phyloP scores from a whole-genome alignment of 306 rosid species.

The Quercus ilex region DNA sequence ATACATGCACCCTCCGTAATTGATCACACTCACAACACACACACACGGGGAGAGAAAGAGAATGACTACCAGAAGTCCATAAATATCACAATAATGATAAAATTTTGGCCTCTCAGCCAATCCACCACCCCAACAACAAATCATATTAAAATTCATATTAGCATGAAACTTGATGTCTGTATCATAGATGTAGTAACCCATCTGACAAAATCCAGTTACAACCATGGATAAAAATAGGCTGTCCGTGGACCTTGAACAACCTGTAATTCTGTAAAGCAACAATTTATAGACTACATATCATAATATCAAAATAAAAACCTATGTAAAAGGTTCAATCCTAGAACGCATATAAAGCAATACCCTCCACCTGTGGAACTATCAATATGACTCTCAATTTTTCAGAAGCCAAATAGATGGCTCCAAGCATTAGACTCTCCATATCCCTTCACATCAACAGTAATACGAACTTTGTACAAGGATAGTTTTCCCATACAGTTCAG shows the following conservation, averaged over 20 bases:
- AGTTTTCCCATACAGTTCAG: constrained; percentile 98
- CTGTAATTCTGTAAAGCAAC: constrained; percentile 28
- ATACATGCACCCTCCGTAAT: no score
- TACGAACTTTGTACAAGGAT: constrained; percentile 60
- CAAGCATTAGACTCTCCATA: constrained; percentile 87
- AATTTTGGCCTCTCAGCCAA: constrained; percentile 92
- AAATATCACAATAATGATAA: constrained; percentile 79
- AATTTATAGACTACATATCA: constrained; percentile 12
- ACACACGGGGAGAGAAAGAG: background rate
- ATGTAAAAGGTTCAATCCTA: background rate
- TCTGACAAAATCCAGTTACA: constrained; percentile 97
- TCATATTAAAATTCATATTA: constrained; percentile 92
- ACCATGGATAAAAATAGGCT: constrained; percentile 82
- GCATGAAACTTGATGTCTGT: constrained; percentile 92
- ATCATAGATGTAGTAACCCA: constrained; percentile 77
- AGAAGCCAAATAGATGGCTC: constrained; percentile 82
- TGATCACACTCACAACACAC: background rate
- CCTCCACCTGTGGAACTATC: constrained; percentile 85
- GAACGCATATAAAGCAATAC: constrained; percentile 27
- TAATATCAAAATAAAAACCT: constrained; percentile 6
- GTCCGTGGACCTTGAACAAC: constrained; percentile 91
- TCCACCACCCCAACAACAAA: constrained; percentile 98
- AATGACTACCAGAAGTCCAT: constrained; percentile 78
- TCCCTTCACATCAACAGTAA: constrained; percentile 69
- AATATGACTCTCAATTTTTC: constrained; percentile 81